Base-by-base conservation (phyloP, 2,329 filamentous ascomycete species). In the Aspergillus sp. region DNA sequence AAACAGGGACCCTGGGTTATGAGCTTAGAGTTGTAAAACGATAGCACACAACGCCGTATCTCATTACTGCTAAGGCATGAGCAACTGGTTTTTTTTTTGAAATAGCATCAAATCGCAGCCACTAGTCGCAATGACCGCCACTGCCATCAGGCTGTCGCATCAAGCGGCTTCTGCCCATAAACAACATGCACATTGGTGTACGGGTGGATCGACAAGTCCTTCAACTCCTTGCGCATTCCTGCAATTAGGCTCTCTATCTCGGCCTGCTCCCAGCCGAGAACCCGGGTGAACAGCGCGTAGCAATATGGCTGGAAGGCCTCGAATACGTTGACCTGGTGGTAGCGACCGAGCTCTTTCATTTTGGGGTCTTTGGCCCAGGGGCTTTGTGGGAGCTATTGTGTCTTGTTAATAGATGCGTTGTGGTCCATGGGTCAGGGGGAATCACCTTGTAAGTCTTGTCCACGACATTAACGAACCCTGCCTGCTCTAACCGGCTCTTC, bases 391-490 rank as follows among this genome's bases (percentile, higher is more conserved):
- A 82, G 79, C 66, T 74, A 44, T 51, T 12, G 47, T 31, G 27
- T 31, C 9, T 15, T 41, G 51, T 54, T 6, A 52, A 19, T 17
- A 37, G 15, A 21, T 37, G 12, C 27, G 21, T 21, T 8, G 7
- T 17, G 4, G n/a, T 7, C 6, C 9, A 21, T 19, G 45, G 15
- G 14, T 44, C 14, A 19, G 5, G 9, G 27, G 3, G 23, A 14
- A 7, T 27, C 14, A 73, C 72, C 66, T 79, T 81, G 62, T 76
- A 81, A 1, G 79, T 59, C 1, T 75, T 71, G 62, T 84, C 80
- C 0, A 70, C 72, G 0, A 87, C 79, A 50, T 85, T 80, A 9
- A 77, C 68, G 52, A 86, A 87, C 0, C 84, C 84, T 0, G 77
- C 81, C 3, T 80, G 78, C 7, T 74, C 72, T 61, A 86, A 75